Percentiles rank a stretch among this genome's conserved stretches.
Evolutionary conservation across 257 asterid species (phyloP).

Genomic region (Solanum medicagineum): DNA sequence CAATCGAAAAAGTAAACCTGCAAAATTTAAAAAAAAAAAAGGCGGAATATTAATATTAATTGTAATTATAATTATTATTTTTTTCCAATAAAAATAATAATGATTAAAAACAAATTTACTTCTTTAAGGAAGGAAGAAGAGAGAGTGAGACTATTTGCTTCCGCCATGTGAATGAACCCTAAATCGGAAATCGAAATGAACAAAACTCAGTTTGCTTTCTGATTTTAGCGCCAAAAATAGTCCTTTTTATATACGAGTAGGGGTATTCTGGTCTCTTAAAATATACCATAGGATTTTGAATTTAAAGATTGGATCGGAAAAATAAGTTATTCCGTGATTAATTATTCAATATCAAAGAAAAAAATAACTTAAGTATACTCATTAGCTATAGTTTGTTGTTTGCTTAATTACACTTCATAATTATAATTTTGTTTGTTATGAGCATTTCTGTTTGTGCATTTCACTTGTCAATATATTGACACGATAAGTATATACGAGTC

Average conservation of each 20-base stretch:
- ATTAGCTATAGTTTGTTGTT: no score
- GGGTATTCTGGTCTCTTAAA: not conserved
- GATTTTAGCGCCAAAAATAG: not conserved
- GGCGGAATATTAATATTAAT: not conserved
- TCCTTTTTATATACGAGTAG: not conserved
- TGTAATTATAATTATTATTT: not conserved
- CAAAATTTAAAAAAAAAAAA: not conserved
- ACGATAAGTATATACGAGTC: no score
- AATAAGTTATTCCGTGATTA: no score
- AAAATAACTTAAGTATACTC: no score
- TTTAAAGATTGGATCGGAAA: no score
- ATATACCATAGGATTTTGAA: no score
- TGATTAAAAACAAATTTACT: not conserved
- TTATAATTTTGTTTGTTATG: no score
- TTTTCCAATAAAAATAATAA: not conserved
- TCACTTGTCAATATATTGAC: no score
- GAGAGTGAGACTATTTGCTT: not conserved
- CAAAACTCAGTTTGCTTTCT: not conserved
- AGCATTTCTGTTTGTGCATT: no score
- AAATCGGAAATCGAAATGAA: not conserved
- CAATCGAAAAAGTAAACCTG: conserved; percentile 28
- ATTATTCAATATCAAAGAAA: no score
- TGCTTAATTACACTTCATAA: no score
- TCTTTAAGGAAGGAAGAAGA: not conserved
- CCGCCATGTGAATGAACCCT: not conserved